A percentile compares a stretch with the other conserved stretches of the same genome.
phyloP scores from a whole-genome alignment of 306 rosid species.

The Biancaea sappan region DNA sequence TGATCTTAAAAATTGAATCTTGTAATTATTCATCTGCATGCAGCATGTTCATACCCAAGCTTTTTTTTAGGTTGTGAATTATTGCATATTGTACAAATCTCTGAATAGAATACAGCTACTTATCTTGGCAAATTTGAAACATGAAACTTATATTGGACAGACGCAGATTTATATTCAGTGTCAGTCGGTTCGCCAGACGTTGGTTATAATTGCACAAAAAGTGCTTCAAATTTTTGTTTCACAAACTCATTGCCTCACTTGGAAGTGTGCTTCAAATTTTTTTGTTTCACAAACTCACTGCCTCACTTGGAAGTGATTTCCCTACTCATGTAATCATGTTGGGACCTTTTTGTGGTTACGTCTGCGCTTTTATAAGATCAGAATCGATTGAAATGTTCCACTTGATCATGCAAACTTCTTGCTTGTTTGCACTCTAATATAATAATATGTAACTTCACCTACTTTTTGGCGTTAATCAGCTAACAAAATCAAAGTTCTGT shows the following conservation, averaged over 20 bases:
- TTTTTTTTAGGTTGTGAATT: conserved; percentile 60
- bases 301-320: conserved; percentile 21
- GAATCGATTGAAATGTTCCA: background rate
- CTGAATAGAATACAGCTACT: conserved; percentile 39
- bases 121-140: conserved; percentile 36
- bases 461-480: conserved; percentile 34
- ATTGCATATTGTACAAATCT: conserved; percentile 68
- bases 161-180: background rate
- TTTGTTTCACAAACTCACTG: background rate
- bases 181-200: conserved; percentile 1
- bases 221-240: no score
- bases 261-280: no score
- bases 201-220: background rate
- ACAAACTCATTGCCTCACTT: no score
- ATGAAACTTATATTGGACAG: conserved; percentile 30
- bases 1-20: conserved; percentile 41
- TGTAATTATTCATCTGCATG: conserved; percentile 84
- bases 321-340: background rate
- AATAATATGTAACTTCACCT: background rate
- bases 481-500: background rate
- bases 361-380: conserved; percentile 3
- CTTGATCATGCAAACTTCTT: background rate
- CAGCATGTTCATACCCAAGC: conserved; percentile 53
- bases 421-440: conserved; percentile 13
- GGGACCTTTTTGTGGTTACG: conserved; percentile 9